Evolutionary conservation across 1,139 yeast genomes (phyloP), one percentile per base, ranked within the genome.

Genomic region (Pichia sp.): DNA sequence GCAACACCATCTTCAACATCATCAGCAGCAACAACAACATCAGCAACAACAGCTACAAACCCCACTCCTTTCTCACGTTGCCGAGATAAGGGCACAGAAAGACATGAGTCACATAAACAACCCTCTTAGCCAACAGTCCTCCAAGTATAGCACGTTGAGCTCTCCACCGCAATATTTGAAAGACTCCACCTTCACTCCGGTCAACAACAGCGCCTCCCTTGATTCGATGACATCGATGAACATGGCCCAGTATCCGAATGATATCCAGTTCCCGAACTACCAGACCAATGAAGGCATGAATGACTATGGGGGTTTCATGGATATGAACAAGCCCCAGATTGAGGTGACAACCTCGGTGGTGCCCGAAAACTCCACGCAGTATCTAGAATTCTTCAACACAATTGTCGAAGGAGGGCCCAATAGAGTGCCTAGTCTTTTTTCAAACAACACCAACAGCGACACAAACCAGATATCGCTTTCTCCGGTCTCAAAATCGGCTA

Each of bases 351-450:
- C 5, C 36, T 22, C 45, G 7, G 34, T 28, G 10, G 22, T 42
- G 8, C 34, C 30, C 7, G 45, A 42, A 26, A 42, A 34, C 19
- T 12, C 34, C 4, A 26, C n/a, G 18, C 45, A 42, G n/a, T 42
- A 42, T 42, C 23, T 42, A 16, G 45, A 42, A 16, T 42, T 42
- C 19, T 42, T 42, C 23, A 42, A 42, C n/a, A 28, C 45, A 8
- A 25, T 41, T 10, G 34, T 42, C 18, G 34, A 41, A 22, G 12
- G 19, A 26, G 22, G 21, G 16, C 22, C 23, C 23, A 41, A 19
- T 30, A 41, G 26, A 31, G 37, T 31, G 10, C 30, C 28, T 16
- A 41, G 21, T n/a, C n/a, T 41, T 16, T 28, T 25, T 25, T 41
- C 44, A 9, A 41, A 22, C 30, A 12, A 41, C 26, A 18, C 44